Conservation (phyloP, 129 eudicot species). For the Arctium minus region DNA sequence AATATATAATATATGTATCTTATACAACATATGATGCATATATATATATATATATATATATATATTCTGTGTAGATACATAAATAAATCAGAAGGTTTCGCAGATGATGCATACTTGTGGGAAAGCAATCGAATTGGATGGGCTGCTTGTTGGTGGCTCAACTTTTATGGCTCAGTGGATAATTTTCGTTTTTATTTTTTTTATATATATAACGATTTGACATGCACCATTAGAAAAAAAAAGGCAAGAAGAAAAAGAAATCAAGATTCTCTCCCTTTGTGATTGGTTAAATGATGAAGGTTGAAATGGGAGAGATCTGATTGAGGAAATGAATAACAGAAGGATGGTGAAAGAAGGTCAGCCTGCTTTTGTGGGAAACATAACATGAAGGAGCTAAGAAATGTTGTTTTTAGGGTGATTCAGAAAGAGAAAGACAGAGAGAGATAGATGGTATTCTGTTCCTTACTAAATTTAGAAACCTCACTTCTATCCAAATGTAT, state of each 20-base stretch:
- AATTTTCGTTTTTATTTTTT: background rate
- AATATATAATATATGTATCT: no score
- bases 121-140: background rate
- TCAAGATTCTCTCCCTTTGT: background rate
- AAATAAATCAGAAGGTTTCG: no score
- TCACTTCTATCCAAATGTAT: slow-evolving; percentile 7
- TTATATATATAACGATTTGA: background rate
- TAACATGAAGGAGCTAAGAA: slow-evolving; percentile 10
- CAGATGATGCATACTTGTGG: background rate
- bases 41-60: no score
- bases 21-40: no score
- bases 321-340: slow-evolving; percentile 7
- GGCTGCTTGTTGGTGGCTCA: slow-evolving; percentile 12
- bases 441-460: background rate
- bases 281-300: background rate
- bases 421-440: slow-evolving; percentile 1
- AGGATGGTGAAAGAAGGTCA: background rate
- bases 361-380: slow-evolving; percentile 26
- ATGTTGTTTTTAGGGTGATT: slow-evolving; percentile 19
- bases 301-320: slow-evolving; percentile 9
- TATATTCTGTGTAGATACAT: no score
- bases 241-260: background rate
- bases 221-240: slow-evolving; percentile 11
- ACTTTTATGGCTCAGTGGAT: background rate
- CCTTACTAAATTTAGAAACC: slow-evolving; percentile 33